Evolutionary conservation across 805 yeast species (phyloP).

Genomic region (Yarrowia sp.): DNA sequence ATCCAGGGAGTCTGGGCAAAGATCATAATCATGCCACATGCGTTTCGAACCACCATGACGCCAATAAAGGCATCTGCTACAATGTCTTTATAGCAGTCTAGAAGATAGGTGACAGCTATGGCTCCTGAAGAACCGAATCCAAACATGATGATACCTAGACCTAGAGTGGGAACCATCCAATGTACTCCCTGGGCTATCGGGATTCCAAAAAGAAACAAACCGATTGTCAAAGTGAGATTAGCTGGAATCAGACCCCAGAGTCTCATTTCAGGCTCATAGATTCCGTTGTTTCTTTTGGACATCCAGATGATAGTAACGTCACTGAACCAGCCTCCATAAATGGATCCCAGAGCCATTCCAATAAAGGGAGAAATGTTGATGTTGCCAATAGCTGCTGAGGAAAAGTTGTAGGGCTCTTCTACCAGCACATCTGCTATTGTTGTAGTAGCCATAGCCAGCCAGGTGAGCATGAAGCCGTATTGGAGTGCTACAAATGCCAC

Average conservation of each 20-base stretch:
- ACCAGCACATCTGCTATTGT: neutral
- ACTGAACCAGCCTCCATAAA: neutral
- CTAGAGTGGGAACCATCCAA: neutral
- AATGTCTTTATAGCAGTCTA: neutral
- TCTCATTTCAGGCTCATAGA: neutral
- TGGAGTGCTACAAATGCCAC: neutral
- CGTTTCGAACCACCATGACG: neutral
- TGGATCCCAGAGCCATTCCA: neutral
- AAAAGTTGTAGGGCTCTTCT: neutral
- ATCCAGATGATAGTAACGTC: neutral
- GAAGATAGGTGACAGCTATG: neutral
- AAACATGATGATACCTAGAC: neutral
- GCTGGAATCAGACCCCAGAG: neutral
- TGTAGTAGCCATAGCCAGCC: neutral
- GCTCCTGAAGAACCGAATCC: neutral
- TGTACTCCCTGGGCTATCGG: neutral
- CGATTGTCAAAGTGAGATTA: neutral
- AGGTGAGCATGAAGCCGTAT: neutral
- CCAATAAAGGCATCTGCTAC: neutral
- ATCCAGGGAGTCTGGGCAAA: neutral
- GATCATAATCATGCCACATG: neutral
- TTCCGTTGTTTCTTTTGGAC: neutral
- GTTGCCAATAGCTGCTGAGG: neutral
- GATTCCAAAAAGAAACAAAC: neutral
- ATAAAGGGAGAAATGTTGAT: neutral